A percentile compares a stretch with the other conserved stretches of the same genome.
These are phyloP conservation scores for Kwoniella shandongensis DNA, from an alignment of 768 basidiomycete species.

Conservation along the genomic window DNA sequence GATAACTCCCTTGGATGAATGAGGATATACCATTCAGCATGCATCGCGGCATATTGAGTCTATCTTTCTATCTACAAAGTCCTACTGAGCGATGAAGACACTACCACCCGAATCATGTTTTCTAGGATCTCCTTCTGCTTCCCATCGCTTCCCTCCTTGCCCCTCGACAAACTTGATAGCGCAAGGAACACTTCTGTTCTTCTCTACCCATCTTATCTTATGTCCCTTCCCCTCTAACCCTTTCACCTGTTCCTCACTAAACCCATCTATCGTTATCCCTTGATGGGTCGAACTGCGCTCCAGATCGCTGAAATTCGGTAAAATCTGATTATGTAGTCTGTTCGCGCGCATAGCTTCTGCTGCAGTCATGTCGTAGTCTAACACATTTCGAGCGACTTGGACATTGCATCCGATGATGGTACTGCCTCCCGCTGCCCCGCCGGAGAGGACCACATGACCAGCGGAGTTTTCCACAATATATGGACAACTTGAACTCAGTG, in stretches of 20 bases:
- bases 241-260: constrained; percentile 26
- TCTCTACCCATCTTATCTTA: constrained; percentile 29
- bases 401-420: constrained; percentile 45
- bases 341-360: constrained; percentile 31
- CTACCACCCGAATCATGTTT: constrained; percentile 32
- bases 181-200: constrained; percentile 33
- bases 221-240: constrained; percentile 36
- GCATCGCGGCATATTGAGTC: too few species aligned
- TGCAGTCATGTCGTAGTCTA: constrained; percentile 38
- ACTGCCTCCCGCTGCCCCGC: constrained; percentile 44
- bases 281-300: constrained; percentile 20
- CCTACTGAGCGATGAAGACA: too few species aligned
- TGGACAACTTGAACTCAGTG: constrained; percentile 44
- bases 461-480: constrained; percentile 36
- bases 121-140: constrained; percentile 30
- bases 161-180: constrained; percentile 22
- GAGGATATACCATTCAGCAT: too few species aligned
- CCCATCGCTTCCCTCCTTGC: constrained; percentile 24
- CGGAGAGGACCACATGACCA: constrained; percentile 30
- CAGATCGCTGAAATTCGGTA: constrained; percentile 32
- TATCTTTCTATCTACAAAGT: too few species aligned
- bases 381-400: constrained; percentile 39
- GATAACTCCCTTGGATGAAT: too few species aligned
- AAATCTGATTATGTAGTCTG: constrained; percentile 45
- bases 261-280: constrained; percentile 29